phyloP scores from a whole-genome alignment of 352 stramenopile genomes.

The Phytophthora brassicae region DNA sequence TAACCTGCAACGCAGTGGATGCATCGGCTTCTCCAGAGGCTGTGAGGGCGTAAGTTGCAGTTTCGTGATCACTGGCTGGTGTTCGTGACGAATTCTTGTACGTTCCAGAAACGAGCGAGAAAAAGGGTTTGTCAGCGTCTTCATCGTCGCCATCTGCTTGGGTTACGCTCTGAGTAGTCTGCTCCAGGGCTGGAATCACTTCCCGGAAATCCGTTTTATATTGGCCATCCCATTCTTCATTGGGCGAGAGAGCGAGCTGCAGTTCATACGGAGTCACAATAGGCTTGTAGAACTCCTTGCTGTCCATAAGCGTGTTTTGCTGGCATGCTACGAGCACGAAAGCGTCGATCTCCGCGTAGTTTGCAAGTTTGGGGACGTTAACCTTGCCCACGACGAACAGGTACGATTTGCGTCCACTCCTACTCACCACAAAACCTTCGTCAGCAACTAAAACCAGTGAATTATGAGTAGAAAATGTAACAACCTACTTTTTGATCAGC shows the following conservation, averaged over 20 bases:
- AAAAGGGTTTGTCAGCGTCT: slow-evolving; percentile 73
- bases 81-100: slow-evolving; percentile 52
- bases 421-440: slow-evolving; percentile 29
- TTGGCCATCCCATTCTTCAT: slow-evolving; percentile 88
- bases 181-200: slow-evolving; percentile 61
- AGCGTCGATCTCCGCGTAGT: slow-evolving; percentile 97
- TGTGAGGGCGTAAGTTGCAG: slow-evolving; percentile 30
- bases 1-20: slow-evolving; percentile 53
- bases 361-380: slow-evolving; percentile 96
- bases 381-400: slow-evolving; percentile 97
- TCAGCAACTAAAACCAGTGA: slow-evolving; percentile 3
- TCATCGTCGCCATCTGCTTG: slow-evolving; percentile 26
- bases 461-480: not conserved
- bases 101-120: slow-evolving; percentile 78
- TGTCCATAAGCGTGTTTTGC: slow-evolving; percentile 94
- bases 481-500: slow-evolving; percentile 83
- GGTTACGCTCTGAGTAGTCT: slow-evolving; percentile 42
- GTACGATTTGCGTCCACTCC: slow-evolving; percentile 93
- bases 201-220: slow-evolving; percentile 87
- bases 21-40: slow-evolving; percentile 27
- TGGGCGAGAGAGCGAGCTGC: slow-evolving; percentile 89
- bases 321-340: slow-evolving; percentile 97
- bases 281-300: slow-evolving; percentile 90
- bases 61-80: slow-evolving; percentile 5
- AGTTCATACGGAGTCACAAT: slow-evolving; percentile 95